phyloP scores from a whole-genome alignment of 768 basidiomycete species.

The Sporobolomyces phaffii region DNA sequence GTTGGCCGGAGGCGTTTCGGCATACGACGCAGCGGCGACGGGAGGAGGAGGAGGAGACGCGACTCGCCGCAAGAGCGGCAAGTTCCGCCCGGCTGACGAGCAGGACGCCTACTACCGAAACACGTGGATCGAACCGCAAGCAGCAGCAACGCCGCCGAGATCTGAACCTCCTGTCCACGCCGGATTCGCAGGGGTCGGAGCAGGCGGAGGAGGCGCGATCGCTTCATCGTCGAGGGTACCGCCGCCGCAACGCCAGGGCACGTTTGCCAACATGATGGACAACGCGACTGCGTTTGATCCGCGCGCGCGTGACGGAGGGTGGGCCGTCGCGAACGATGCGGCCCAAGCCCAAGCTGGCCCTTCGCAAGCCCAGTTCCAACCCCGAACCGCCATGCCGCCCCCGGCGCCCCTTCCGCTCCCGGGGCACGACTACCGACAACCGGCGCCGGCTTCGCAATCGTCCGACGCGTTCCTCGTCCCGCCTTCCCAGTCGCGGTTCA shows the following conservation, averaged over 20 bases:
- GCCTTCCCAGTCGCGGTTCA: slow-evolving; percentile 8
- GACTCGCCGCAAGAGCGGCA: slow-evolving; percentile 1
- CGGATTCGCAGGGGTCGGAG: slow-evolving; percentile 9
- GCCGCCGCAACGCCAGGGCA: background rate
- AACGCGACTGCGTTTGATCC: slow-evolving; percentile 15
- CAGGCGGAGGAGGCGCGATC: background rate
- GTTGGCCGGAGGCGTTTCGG: slow-evolving; percentile 1
- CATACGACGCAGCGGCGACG: slow-evolving; percentile 8
- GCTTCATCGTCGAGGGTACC: background rate
- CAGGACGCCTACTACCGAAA: slow-evolving; percentile 30
- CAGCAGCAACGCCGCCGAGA: background rate
- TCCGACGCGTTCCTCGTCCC: background rate
- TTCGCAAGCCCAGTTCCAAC: slow-evolving; percentile 2
- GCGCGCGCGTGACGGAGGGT: slow-evolving; percentile 19
- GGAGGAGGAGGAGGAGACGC: background rate
- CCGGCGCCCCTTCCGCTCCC: slow-evolving; percentile 4
- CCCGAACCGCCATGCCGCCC: background rate
- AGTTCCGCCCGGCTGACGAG: slow-evolving; percentile 8
- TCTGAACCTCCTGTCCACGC: background rate
- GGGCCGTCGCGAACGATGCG: slow-evolving; percentile 11
- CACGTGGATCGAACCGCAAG: background rate
- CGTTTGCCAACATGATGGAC: slow-evolving; percentile 1
- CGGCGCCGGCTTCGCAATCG: background rate
- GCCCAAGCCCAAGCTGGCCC: background rate
- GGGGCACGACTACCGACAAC: slow-evolving; percentile 2